These are phyloP conservation scores for Diaporthe aspalathi DNA, from an alignment of 2,329 filamentous ascomycete species.

Conservation along the genomic window DNA sequence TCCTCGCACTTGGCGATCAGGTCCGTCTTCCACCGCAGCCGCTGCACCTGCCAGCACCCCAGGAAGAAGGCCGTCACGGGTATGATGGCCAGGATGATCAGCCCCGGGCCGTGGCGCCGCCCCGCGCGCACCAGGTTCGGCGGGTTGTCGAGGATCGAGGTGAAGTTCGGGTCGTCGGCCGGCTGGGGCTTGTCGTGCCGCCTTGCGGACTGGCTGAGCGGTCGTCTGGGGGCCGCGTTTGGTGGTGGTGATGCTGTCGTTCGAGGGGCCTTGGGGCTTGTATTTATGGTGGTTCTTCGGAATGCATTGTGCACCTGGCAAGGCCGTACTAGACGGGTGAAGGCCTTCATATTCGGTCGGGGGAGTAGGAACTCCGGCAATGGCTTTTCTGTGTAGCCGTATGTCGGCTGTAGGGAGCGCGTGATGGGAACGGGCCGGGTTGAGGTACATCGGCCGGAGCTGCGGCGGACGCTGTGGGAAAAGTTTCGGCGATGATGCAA, in stretches of 20 bases:
- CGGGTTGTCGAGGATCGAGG: conserved; percentile 88
- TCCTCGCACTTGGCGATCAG: conserved; percentile 93
- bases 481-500: conserved; percentile 34
- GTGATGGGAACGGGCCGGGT: neutral
- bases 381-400: neutral
- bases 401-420: neutral
- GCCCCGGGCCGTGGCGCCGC: conserved; percentile 79
- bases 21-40: conserved; percentile 93
- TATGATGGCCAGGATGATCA: conserved; percentile 87
- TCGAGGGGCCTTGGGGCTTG: conserved; percentile 22
- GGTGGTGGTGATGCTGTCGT: conserved; percentile 10
- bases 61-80: conserved; percentile 90
- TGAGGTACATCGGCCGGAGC: conserved; percentile 3
- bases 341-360: conserved; percentile 33
- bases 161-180: conserved; percentile 82
- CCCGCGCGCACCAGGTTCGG: conserved; percentile 81
- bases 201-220: conserved; percentile 47
- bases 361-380: neutral
- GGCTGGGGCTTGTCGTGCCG: conserved; percentile 53
- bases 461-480: neutral
- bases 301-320: conserved; percentile 19
- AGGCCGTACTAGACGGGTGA: conserved; percentile 33
- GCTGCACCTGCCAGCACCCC: conserved; percentile 95
- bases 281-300: conserved; percentile 8
- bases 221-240: conserved; percentile 29